A percentile compares a stretch with the other conserved stretches of the same genome.
Evolutionary conservation across 2,329 filamentous ascomycete species (phyloP).

Genomic region (Penicillium brasilianum): DNA sequence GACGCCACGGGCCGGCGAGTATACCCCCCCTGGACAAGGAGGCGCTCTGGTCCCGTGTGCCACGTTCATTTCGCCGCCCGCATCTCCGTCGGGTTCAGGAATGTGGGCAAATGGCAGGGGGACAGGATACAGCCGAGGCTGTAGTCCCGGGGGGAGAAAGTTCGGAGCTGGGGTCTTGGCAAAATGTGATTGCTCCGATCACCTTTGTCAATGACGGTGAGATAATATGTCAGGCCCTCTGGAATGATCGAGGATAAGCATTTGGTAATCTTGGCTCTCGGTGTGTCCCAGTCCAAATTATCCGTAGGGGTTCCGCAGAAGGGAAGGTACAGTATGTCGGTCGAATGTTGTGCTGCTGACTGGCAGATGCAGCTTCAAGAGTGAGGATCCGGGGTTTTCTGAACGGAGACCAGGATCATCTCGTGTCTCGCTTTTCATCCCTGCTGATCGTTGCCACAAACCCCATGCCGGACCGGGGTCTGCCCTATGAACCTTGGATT

Average conservation of each 20-base stretch:
- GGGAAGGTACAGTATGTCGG: not conserved
- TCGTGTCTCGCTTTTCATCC: slow-evolving; percentile 1
- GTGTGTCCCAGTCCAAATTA: too few relatives aligned
- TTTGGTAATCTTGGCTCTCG: not conserved
- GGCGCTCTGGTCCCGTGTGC: slow-evolving; percentile 3
- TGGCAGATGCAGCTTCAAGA: not conserved
- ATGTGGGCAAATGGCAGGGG: not conserved
- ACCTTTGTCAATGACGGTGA: not conserved
- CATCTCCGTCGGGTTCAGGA: slow-evolving; percentile 9
- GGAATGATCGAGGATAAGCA: not conserved
- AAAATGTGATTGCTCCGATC: not conserved
- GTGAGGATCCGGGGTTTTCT: not conserved
- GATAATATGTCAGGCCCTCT: not conserved
- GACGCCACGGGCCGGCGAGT: not conserved
- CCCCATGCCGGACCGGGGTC: not conserved
- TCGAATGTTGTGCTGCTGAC: too few relatives aligned
- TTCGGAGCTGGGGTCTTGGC: not conserved
- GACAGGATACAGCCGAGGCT: not conserved
- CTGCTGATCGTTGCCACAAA: slow-evolving; percentile 11
- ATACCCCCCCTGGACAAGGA: not conserved
- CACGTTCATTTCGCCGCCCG: slow-evolving; percentile 8
- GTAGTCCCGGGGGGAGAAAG: not conserved
- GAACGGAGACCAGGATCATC: not conserved
- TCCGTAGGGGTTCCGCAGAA: too few relatives aligned
- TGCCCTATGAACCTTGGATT: not conserved